phyloP scores from a whole-genome alignment of 2,329 filamentous ascomycete genomes.

The Cadophora sp. region DNA sequence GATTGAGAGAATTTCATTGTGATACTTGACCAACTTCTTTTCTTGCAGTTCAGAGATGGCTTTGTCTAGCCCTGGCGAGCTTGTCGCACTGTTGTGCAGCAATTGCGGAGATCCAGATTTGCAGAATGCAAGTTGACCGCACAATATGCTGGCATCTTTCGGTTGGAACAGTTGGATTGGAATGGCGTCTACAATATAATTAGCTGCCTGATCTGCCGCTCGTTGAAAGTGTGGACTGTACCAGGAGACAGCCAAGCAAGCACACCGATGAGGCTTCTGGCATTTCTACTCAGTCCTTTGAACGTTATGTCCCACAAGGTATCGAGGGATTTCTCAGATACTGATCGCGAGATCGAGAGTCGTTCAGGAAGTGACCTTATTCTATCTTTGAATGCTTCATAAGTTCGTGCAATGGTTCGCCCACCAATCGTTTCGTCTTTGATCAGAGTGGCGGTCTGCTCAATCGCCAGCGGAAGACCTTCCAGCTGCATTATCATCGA shows the following conservation, averaged over 20 bases:
- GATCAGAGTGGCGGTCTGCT: constrained; percentile 28
- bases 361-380: constrained; percentile 25
- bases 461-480: constrained; percentile 32
- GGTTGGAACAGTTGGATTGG: constrained; percentile 36
- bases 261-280: constrained; percentile 30
- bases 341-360: constrained; percentile 10
- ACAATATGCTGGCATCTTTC: constrained; percentile 28
- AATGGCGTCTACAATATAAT: constrained; percentile 28
- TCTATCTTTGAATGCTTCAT: constrained; percentile 28
- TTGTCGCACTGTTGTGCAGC: not conserved
- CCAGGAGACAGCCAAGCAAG: constrained; percentile 32
- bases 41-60: constrained; percentile 30
- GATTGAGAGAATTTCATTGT: constrained; percentile 27
- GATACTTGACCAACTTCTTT: constrained; percentile 32
- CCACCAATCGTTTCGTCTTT: constrained; percentile 25
- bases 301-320: constrained; percentile 34
- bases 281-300: constrained; percentile 24
- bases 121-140: constrained; percentile 32
- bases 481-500: constrained; percentile 26
- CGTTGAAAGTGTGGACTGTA: not conserved
- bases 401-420: constrained; percentile 21
- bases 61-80: constrained; percentile 21
- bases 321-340: constrained; percentile 25
- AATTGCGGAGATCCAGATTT: constrained; percentile 13
- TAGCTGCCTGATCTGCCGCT: not conserved